Percentiles rank a stretch among this genome's conserved stretches.
Evolutionary conservation across 257 asterid genomes (phyloP).

Genomic region (Solanum appendiculatum): DNA sequence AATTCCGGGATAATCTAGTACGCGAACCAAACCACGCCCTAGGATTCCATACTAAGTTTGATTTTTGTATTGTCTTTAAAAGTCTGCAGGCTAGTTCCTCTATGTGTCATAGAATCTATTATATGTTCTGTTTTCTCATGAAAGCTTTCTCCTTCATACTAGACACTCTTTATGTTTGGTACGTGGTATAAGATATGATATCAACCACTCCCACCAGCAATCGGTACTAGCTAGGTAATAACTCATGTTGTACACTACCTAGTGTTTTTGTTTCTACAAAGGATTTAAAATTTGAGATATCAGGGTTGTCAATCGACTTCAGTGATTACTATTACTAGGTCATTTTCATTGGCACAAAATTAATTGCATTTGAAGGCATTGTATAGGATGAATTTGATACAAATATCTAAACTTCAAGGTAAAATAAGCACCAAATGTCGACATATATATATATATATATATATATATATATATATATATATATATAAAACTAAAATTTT

Average conservation of each 20-base stretch:
- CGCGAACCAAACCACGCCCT: fast-evolving
- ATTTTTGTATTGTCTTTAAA: background rate
- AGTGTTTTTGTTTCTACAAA: background rate
- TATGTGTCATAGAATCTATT: background rate
- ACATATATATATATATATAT: too few relatives aligned
- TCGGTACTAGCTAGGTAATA: background rate
- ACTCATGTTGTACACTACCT: background rate
- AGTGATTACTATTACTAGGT: background rate
- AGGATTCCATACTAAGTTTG: background rate
- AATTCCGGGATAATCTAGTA: background rate
- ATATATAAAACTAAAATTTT: background rate
- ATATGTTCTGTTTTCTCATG: background rate
- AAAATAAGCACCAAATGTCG: background rate
- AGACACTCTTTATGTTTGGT: background rate
- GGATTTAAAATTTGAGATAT: background rate
- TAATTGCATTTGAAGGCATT: background rate
- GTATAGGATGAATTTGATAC: background rate
- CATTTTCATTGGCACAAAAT: background rate
- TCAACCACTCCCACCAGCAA: background rate
- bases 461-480: too few relatives aligned
- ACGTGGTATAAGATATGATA: background rate
- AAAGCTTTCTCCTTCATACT: background rate
- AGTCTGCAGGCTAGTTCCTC: background rate
- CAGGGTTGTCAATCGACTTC: background rate
- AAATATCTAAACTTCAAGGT: background rate